These are phyloP conservation scores for Phoenix roebelenii DNA, from an alignment of 176 grass and related monocot genomes.

Conservation along the genomic window DNA sequence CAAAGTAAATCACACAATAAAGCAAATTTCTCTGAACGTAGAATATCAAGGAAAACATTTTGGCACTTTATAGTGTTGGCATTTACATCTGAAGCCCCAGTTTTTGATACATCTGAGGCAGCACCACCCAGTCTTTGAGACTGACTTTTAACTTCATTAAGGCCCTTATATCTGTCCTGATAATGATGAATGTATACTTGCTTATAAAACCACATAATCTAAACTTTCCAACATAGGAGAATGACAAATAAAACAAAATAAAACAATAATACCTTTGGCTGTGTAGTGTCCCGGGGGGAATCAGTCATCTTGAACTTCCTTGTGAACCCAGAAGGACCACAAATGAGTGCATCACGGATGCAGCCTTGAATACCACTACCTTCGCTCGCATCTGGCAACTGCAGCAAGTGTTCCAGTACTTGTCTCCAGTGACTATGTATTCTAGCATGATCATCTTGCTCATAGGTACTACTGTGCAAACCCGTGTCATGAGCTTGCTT, in stretches of 20 bases:
- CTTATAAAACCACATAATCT: neutral
- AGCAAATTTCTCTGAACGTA: constrained; percentile 77
- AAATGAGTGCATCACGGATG: constrained; percentile 51
- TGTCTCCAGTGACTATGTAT: constrained; percentile 45
- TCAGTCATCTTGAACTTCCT: constrained; percentile 7
- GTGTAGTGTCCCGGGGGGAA: neutral
- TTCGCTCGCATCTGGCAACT: constrained; percentile 27
- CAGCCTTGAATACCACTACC: constrained; percentile 61
- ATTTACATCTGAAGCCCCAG: constrained; percentile 22
- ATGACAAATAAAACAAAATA: neutral
- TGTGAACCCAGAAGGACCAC: constrained; percentile 22
- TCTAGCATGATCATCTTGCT: neutral
- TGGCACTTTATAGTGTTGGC: constrained; percentile 55
- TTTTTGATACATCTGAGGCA: constrained; percentile 16
- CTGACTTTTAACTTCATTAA: constrained; percentile 11
- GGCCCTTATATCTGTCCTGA: constrained; percentile 32
- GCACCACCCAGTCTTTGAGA: constrained; percentile 10
- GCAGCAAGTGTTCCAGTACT: constrained; percentile 41
- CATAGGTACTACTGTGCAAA: neutral
- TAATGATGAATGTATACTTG: constrained; percentile 2
- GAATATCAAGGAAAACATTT: constrained; percentile 54
- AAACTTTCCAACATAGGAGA: neutral
- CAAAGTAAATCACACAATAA: constrained; percentile 64
- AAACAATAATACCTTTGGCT: neutral
- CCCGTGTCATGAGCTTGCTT: neutral